Conservation (phyloP, 2,329 filamentous ascomycete genomes). For the Aspergillus sp. region DNA sequence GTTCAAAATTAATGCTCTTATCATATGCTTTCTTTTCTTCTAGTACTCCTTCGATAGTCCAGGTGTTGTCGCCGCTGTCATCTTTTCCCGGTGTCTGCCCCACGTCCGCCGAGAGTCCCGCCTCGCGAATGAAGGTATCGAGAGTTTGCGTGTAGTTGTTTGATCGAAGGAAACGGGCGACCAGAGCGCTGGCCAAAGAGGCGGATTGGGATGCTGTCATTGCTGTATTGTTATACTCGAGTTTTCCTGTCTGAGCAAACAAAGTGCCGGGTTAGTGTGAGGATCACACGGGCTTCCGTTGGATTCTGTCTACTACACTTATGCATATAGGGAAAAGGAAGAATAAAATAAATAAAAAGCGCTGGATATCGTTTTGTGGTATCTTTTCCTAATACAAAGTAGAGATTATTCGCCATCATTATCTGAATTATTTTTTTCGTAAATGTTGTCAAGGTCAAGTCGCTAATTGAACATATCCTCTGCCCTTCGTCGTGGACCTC, state of each 20-base stretch:
- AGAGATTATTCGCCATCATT: not conserved
- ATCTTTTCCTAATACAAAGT: not conserved
- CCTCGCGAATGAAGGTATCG: conserved; percentile 50
- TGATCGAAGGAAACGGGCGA: conserved; percentile 37
- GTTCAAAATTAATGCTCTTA: conserved; percentile 48
- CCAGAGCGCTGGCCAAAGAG: conserved; percentile 26
- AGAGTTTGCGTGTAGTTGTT: conserved; percentile 46
- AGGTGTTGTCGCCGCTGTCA: conserved; percentile 27
- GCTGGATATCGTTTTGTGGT: not conserved
- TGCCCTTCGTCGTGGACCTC: conserved; percentile 55
- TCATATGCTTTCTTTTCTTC: conserved; percentile 55
- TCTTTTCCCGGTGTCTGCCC: conserved; percentile 26
- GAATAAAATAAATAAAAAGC: no score
- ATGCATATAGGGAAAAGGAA: no score
- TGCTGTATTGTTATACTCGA: not conserved
- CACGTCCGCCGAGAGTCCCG: conserved; percentile 44
- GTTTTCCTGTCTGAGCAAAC: no score
- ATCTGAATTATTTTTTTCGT: not conserved
- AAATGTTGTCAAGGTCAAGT: not conserved
- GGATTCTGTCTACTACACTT: no score
- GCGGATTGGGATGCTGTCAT: conserved; percentile 2
- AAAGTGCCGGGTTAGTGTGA: no score
- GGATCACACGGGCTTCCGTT: no score
- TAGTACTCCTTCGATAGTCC: conserved; percentile 53
- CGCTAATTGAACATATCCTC: conserved; percentile 63